These are phyloP conservation scores for Sungouiella thailandica DNA, from an alignment of 805 yeast genomes.

Conservation along the genomic window DNA sequence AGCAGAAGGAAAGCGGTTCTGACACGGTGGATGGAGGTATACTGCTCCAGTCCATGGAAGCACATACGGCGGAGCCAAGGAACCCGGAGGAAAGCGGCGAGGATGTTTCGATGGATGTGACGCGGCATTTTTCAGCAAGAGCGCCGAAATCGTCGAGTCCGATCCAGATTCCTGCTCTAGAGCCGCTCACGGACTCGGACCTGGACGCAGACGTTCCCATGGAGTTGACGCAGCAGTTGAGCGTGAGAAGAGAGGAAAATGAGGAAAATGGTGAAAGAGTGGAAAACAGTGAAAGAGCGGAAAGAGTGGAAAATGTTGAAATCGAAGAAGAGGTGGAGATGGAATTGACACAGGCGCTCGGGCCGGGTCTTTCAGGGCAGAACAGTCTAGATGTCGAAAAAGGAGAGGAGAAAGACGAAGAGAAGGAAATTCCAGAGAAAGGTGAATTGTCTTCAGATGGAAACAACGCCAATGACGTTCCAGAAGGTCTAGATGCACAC, in stretches of 20 bases:
- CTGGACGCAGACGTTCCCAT: constrained; percentile 14
- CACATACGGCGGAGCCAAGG: background rate
- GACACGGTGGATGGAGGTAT: background rate
- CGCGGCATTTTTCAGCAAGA: background rate
- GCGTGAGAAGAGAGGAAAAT: background rate
- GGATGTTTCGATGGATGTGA: background rate
- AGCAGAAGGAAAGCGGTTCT: background rate
- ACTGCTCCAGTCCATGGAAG: background rate
- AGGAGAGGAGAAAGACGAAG: background rate
- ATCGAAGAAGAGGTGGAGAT: background rate
- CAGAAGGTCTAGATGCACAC: background rate
- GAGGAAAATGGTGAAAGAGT: background rate
- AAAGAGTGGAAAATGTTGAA: too few species aligned
- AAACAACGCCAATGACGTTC: background rate
- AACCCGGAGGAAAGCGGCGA: too few species aligned
- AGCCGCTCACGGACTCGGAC: constrained; percentile 1
- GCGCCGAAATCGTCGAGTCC: background rate
- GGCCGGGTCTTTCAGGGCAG: too few species aligned
- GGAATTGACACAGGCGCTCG: background rate
- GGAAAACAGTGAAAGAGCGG: background rate
- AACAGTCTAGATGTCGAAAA: too few species aligned
- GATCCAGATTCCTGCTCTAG: background rate
- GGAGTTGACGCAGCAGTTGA: constrained; percentile 22
- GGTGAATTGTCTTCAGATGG: background rate
- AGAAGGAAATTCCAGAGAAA: background rate